Evolutionary conservation across 805 yeast species (phyloP).

Genomic region (Wickerhamomyces chambardii): DNA sequence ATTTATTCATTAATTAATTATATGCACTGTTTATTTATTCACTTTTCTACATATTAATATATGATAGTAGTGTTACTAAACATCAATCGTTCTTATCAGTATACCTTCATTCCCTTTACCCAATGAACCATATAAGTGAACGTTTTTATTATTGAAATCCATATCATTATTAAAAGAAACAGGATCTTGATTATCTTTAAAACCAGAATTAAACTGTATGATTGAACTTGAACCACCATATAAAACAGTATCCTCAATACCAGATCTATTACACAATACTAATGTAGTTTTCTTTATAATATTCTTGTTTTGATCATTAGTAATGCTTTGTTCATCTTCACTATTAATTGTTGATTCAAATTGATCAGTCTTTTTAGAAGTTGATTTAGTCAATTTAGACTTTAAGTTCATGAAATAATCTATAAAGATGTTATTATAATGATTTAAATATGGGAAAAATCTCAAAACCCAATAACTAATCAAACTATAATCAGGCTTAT

Average conservation of each 20-base stretch:
- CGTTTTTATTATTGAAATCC: slow-evolving; percentile 39
- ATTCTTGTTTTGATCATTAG: no score
- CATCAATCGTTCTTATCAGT: slow-evolving; percentile 46
- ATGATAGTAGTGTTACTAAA: no score
- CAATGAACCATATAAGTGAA: slow-evolving; percentile 43
- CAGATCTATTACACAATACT: slow-evolving; percentile 63
- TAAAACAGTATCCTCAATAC: slow-evolving; percentile 60
- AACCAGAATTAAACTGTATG: slow-evolving; percentile 32
- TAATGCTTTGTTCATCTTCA: no score
- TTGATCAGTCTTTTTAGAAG: no score
- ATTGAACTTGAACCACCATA: slow-evolving; percentile 64
- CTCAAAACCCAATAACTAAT: slow-evolving; percentile 71
- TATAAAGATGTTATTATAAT: slow-evolving; percentile 8
- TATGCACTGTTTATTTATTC: no score
- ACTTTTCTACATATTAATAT: no score
- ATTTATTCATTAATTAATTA: no score
- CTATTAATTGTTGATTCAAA: no score
- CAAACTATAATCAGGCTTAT: slow-evolving; percentile 36
- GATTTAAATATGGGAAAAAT: slow-evolving; percentile 50
- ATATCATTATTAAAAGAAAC: slow-evolving; percentile 13
- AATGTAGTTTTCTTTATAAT: slow-evolving; percentile 24
- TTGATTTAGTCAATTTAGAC: neutral
- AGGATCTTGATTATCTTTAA: neutral
- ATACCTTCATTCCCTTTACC: slow-evolving; percentile 63
- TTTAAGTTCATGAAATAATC: neutral